A percentile compares a stretch with the other conserved stretches of the same genome.
Evolutionary conservation across 805 yeast genomes (phyloP).

Genomic region (Candida broadrunensis): DNA sequence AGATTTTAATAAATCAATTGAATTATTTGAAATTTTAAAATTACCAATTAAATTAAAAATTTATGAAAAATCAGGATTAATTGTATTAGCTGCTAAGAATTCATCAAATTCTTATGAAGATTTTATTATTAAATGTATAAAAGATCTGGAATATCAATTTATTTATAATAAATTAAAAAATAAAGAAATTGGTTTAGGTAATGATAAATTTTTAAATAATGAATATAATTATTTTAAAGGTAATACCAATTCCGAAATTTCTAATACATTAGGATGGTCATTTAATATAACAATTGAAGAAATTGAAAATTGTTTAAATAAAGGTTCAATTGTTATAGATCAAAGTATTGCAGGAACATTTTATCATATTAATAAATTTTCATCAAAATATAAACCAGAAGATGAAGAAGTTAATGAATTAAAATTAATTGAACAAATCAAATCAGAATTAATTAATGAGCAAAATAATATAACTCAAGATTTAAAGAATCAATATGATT

Average conservation of each 20-base stretch:
- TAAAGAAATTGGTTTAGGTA: slow-evolving; percentile 6
- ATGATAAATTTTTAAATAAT: slow-evolving; percentile 13
- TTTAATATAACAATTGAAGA: slow-evolving; percentile 64
- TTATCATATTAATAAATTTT: slow-evolving; percentile 51
- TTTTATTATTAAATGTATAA: slow-evolving; percentile 21
- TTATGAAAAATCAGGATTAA: slow-evolving; percentile 32
- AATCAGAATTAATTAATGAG: slow-evolving; percentile 12
- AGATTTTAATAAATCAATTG: slow-evolving; percentile 64
- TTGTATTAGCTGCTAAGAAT: slow-evolving; percentile 26
- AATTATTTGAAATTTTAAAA: slow-evolving; percentile 50
- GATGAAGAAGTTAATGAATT: slow-evolving; percentile 11
- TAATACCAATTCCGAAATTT: slow-evolving; percentile 38
- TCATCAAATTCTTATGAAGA: slow-evolving; percentile 24
- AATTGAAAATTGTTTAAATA: slow-evolving; percentile 52
- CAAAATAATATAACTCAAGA: slow-evolving; percentile 14
- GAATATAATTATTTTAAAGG: slow-evolving; percentile 27
- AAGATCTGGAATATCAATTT: slow-evolving; percentile 20
- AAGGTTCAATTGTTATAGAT: slow-evolving; percentile 62
- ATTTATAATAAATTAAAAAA: slow-evolving; percentile 19
- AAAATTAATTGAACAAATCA: slow-evolving; percentile 7
- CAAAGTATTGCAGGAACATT: slow-evolving; percentile 64
- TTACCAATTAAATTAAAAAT: slow-evolving; percentile 50
- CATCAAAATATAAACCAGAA: slow-evolving; percentile 1
- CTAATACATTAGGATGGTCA: slow-evolving; percentile 60
- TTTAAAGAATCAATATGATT: slow-evolving; percentile 8